Percentiles rank a stretch among this genome's conserved stretches.
These are phyloP conservation scores for Tolypocladium nubicola DNA, from an alignment of 2,329 filamentous ascomycete genomes.

Conservation along the genomic window DNA sequence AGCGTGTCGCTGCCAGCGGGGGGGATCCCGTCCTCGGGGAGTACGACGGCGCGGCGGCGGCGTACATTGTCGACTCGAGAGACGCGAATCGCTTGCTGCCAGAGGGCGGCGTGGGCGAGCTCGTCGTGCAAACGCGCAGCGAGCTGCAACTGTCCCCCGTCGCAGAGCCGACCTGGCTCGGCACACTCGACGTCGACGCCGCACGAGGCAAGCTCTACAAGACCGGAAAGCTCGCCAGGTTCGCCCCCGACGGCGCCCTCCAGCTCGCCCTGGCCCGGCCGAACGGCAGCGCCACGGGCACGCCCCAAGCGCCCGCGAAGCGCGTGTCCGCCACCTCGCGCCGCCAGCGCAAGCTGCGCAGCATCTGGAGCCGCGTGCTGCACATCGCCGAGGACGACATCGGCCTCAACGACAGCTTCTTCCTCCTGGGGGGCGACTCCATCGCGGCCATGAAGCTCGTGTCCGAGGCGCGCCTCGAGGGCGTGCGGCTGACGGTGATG, in stretches of 20 bases:
- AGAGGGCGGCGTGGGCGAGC: constrained; percentile 30
- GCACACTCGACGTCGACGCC: constrained; percentile 5
- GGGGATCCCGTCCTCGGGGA: constrained; percentile 9
- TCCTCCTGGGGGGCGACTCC: constrained; percentile 49
- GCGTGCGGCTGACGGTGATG: constrained; percentile 39
- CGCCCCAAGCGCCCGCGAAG: constrained; percentile 10
- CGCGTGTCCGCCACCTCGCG: constrained; percentile 26
- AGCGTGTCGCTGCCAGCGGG: constrained; percentile 10
- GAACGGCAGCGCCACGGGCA: not conserved
- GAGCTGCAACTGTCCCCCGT: constrained; percentile 14
- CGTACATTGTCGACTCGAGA: constrained; percentile 29
- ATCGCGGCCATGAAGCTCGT: constrained; percentile 52
- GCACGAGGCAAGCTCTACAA: constrained; percentile 20
- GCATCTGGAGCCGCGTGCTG: constrained; percentile 38
- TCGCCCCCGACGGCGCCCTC: constrained; percentile 19
- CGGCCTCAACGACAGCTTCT: constrained; percentile 46
- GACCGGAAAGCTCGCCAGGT: constrained; percentile 29
- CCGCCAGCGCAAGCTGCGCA: constrained; percentile 32
- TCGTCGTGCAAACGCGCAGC: constrained; percentile 25
- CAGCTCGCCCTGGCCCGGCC: constrained; percentile 12
- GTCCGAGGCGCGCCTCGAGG: constrained; percentile 37
- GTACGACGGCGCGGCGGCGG: constrained; percentile 15
- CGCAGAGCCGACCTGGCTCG: constrained; percentile 17
- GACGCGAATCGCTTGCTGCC: constrained; percentile 25
- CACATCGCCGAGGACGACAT: constrained; percentile 33